These are phyloP conservation scores for Physcomitrellopsis africana DNA, from an alignment of 225 moss, liverwort and hornwort species.

Conservation along the genomic window DNA sequence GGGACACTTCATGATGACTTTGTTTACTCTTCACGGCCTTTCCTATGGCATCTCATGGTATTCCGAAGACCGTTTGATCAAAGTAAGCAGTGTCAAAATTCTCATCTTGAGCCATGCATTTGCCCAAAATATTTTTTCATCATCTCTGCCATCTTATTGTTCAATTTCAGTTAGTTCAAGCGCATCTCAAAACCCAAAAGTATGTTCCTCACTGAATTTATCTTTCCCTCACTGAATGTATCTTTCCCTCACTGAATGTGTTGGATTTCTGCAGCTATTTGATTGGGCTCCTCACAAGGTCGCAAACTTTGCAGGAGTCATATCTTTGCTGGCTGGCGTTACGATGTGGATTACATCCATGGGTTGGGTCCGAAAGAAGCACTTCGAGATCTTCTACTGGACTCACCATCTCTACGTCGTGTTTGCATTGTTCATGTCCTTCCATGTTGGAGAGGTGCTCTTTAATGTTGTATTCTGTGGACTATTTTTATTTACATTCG, in stretches of 20 bases:
- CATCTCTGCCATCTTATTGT: slow-evolving; percentile 2
- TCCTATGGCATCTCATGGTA: slow-evolving; percentile 59
- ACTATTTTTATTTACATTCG: no score
- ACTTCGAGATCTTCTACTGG: no score
- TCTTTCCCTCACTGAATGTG: slow-evolving; percentile 15
- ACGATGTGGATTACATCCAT: no score
- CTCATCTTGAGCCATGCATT: not conserved
- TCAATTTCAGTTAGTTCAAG: slow-evolving; percentile 13
- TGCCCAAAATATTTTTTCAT: slow-evolving; percentile 4
- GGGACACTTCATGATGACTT: slow-evolving; percentile 81
- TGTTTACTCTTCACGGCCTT: slow-evolving; percentile 79
- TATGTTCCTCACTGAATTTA: not conserved
- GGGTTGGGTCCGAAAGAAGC: no score
- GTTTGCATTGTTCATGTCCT: no score
- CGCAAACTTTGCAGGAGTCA: no score
- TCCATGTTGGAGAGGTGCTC: no score
- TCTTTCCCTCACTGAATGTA: no score
- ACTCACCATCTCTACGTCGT: no score
- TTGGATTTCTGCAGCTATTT: slow-evolving; percentile 26
- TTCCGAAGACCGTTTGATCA: slow-evolving; percentile 54
- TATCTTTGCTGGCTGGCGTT: no score
- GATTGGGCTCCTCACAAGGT: no score
- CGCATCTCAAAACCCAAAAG: slow-evolving; percentile 3
- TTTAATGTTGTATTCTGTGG: no score
- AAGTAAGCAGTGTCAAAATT: slow-evolving; percentile 43